Percentiles rank a stretch among this genome's conserved stretches.
Evolutionary conservation across 2,329 filamentous ascomycete genomes (phyloP).

Genomic region (Penicillium polonicum): DNA sequence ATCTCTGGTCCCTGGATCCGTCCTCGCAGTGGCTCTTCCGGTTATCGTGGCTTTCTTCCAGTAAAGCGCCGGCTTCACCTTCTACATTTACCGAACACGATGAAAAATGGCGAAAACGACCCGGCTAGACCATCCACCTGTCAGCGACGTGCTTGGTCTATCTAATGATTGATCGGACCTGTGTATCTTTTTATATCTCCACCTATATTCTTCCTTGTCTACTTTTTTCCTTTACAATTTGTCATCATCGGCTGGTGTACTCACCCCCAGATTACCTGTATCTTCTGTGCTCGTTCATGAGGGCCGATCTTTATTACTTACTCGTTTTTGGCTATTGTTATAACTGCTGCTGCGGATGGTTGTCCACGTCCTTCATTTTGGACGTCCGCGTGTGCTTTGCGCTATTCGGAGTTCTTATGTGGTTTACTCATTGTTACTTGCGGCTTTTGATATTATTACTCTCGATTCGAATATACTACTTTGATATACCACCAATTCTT

Average conservation of each 20-base stretch:
- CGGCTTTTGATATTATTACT: background rate
- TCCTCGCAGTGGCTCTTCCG: conserved; percentile 19
- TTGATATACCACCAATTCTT: background rate
- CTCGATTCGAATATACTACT: background rate
- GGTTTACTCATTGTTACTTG: background rate
- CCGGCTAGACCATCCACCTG: background rate
- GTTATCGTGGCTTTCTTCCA: conserved; percentile 22
- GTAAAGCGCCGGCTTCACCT: background rate
- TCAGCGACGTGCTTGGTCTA: background rate
- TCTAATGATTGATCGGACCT: conserved; percentile 10
- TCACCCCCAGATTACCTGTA: conserved; percentile 4
- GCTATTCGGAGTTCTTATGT: background rate
- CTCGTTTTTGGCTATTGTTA: background rate
- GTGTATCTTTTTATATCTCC: background rate
- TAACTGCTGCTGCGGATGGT: background rate
- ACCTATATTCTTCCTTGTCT: conserved; percentile 4
- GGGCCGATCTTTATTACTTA: background rate
- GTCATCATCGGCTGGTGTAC: conserved; percentile 1
- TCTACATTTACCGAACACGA: background rate
- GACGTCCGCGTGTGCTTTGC: background rate
- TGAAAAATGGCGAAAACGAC: conserved; percentile 1
- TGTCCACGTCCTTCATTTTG: background rate
- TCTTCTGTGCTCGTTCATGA: background rate
- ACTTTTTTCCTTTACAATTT: background rate
- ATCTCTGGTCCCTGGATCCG: conserved; percentile 14